phyloP scores from a whole-genome alignment of 192 early-diverging fungal species.

The Spinellus fusiger region DNA sequence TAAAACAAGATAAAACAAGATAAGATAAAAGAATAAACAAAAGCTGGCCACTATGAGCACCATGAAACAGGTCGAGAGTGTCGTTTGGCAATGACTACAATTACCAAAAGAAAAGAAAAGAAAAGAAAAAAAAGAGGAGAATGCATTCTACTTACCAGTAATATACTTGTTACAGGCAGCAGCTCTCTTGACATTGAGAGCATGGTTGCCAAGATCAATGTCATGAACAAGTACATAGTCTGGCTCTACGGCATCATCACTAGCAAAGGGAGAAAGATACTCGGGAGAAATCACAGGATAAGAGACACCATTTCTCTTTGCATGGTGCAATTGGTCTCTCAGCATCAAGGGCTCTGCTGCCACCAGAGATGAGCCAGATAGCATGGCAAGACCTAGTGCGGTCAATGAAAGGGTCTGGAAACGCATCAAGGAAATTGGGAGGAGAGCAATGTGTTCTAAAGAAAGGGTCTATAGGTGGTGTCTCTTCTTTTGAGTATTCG shows the following conservation, averaged over 20 bases:
- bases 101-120: background rate
- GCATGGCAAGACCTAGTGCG: slow-evolving; percentile 7
- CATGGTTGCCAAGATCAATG: background rate
- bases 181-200: slow-evolving; percentile 8
- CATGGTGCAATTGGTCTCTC: background rate
- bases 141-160: slow-evolving; percentile 1
- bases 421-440: too few species aligned
- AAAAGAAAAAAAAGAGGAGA: background rate
- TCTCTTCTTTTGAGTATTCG: background rate
- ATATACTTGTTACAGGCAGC: slow-evolving; percentile 12
- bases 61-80: too few species aligned
- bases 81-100: too few species aligned
- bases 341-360: background rate
- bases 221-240: slow-evolving; percentile 22
- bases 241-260: background rate
- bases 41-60: too few species aligned
- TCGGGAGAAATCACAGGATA: background rate
- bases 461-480: too few species aligned
- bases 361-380: slow-evolving; percentile 4
- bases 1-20: background rate
- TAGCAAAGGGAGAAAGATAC: slow-evolving; percentile 1
- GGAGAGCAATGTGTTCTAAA: too few species aligned
- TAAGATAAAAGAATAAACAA: background rate
- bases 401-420: slow-evolving; percentile 16
- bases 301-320: background rate